Base-by-base conservation (phyloP, 495 filamentous ascomycete species). In the Staphylotrichum longicolle region DNA sequence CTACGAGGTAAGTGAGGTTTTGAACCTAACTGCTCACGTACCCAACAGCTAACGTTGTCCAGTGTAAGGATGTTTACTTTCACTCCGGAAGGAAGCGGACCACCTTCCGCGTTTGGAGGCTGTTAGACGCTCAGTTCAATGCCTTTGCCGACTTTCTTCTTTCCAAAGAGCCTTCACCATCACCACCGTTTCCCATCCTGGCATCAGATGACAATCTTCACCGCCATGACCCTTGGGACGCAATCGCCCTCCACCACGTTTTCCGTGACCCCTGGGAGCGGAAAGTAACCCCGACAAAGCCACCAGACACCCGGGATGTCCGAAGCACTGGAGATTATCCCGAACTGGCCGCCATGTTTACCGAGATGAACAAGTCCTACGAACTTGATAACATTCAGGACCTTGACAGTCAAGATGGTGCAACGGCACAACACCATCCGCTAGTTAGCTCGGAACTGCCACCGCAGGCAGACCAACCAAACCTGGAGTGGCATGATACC, bases 241-340 rank as follows among this genome's bases (percentile, higher is more conserved):
- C 60, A 32, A 62, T 57, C 11, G 60, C 53, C 3, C 34, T 62
- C 27, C 60, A 62, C 14, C 44, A 52, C 27, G 27, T 62, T 0
- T 62, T 42, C 15, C 42, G 60, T 3, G 60, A 62, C 15, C 60
- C 53, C 12, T 57, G 60, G 60, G 60, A 62, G 15, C 60, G 53
- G 14, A 57, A 51, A 20, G 15, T 50, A 27, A 52, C 60, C 3
- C n/a, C 45, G 2, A 48, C 41, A 1, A 57, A 44, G n/a, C 60
- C 60, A n/a, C 60, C 60, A 3, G 35, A 55, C 1, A 34, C 4
- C 2, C 15, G 60, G 12, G 60, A 62, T 42, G 60, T 62, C 0
- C 20, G 12, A 3, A 15, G 27, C 27, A 20, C 10, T 0, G 48
- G 58, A 3, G 58, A 60, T n/a, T 61, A 54, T 48, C 58, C 50